A percentile compares a stretch with the other conserved stretches of the same genome.
Conservation (phyloP, 208 protist species). For the Leishmania tropica region DNA sequence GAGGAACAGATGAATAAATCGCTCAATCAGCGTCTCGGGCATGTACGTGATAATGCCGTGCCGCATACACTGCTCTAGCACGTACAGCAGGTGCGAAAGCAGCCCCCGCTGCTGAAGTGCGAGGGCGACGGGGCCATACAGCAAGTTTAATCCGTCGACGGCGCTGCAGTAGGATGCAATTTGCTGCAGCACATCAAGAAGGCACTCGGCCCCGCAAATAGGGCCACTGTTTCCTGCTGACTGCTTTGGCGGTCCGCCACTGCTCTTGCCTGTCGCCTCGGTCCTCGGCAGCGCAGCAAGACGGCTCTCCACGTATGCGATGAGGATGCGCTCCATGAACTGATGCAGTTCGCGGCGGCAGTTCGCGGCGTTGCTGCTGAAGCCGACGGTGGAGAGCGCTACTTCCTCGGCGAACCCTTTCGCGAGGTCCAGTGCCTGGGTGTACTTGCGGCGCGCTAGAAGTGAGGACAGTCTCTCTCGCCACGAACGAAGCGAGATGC, state of each 20-base stretch:
- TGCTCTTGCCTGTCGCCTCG: neutral
- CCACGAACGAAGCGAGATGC: slow-evolving; percentile 70
- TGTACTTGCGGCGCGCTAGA: slow-evolving; percentile 39
- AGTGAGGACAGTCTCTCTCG: slow-evolving; percentile 57
- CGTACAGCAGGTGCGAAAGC: slow-evolving; percentile 37
- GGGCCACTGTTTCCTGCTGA: neutral
- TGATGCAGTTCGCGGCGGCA: slow-evolving; percentile 43
- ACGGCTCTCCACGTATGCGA: slow-evolving; percentile 36
- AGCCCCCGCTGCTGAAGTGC: slow-evolving; percentile 29
- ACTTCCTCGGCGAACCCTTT: slow-evolving; percentile 67
- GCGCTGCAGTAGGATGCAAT: slow-evolving; percentile 50
- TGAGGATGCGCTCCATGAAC: slow-evolving; percentile 54
- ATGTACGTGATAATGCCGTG: slow-evolving; percentile 47
- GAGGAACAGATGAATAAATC: slow-evolving; percentile 54
- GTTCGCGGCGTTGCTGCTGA: slow-evolving; percentile 34
- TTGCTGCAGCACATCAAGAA: slow-evolving; percentile 14
- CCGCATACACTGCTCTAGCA: slow-evolving; percentile 50
- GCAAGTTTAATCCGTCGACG: slow-evolving; percentile 56
- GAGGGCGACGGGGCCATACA: slow-evolving; percentile 53
- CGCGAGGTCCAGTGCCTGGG: slow-evolving; percentile 63
- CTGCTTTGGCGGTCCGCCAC: neutral
- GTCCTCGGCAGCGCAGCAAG: neutral
- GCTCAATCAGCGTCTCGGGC: slow-evolving; percentile 57
- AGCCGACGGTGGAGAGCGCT: slow-evolving; percentile 58
- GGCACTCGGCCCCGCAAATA: neutral